Evolutionary conservation across 2,329 filamentous ascomycete genomes (phyloP).

Genomic region (Ascosphaera apis): DNA sequence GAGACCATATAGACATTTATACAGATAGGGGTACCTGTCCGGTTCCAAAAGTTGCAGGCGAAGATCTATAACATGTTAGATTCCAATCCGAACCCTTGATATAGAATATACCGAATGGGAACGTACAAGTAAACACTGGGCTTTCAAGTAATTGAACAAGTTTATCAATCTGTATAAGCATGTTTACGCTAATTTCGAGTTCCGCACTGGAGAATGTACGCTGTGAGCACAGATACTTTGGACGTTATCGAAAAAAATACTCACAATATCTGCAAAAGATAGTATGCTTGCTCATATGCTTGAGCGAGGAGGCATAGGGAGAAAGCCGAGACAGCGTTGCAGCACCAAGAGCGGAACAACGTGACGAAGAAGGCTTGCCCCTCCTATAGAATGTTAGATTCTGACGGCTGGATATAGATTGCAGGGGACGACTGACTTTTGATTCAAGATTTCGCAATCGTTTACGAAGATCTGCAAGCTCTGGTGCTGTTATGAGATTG

Average conservation of each 20-base stretch:
- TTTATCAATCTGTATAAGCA: conserved; percentile 97
- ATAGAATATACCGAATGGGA: neutral
- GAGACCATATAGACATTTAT: conserved; percentile 92
- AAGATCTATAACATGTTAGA: conserved; percentile 38
- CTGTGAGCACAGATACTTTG: conserved; percentile 6
- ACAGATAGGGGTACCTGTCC: conserved; percentile 80
- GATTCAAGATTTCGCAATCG: conserved; percentile 75
- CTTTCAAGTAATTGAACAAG: conserved; percentile 91
- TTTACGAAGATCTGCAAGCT: conserved; percentile 76
- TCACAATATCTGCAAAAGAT: conserved; percentile 84
- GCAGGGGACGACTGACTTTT: conserved; percentile 29
- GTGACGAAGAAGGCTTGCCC: conserved; percentile 90
- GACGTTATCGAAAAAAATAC: conserved; percentile 10
- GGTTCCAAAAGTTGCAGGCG: conserved; percentile 87
- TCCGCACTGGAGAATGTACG: conserved; percentile 44
- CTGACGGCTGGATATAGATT: no score
- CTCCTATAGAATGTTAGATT: no score
- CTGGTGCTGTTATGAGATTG: conserved; percentile 91
- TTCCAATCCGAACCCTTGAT: conserved; percentile 5
- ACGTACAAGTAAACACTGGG: conserved; percentile 84
- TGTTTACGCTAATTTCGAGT: conserved; percentile 95
- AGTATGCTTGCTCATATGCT: conserved; percentile 94
- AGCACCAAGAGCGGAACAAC: conserved; percentile 91
- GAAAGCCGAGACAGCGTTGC: conserved; percentile 94
- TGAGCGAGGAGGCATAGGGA: conserved; percentile 87